phyloP scores from a whole-genome alignment of 805 yeast species.

The Saccharomyces eubayanus region DNA sequence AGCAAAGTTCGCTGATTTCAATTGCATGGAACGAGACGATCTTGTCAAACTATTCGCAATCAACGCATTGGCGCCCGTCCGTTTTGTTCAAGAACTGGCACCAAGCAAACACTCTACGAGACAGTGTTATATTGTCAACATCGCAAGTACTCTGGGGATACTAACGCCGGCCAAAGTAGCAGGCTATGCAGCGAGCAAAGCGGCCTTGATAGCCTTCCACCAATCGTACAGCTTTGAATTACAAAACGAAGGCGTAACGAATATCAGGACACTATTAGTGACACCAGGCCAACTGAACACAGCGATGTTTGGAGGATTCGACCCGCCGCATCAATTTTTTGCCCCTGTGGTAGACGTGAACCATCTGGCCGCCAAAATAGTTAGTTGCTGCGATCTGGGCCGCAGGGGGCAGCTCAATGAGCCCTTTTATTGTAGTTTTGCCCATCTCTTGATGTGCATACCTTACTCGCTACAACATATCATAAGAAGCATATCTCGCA shows the following conservation, averaged over 20 bases:
- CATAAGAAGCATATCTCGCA: conserved; percentile 49
- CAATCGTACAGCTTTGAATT: conserved; percentile 74
- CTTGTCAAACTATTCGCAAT: conserved; percentile 51
- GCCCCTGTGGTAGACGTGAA: conserved; percentile 70
- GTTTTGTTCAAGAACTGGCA: conserved; percentile 56
- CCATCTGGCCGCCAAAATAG: conserved; percentile 48
- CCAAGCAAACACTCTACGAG: conserved; percentile 43
- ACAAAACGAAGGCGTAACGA: conserved; percentile 36
- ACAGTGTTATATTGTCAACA: conserved; percentile 68
- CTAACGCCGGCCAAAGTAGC: conserved; percentile 69
- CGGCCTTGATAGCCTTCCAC: conserved; percentile 75
- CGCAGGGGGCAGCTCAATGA: conserved; percentile 59
- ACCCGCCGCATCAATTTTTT: conserved; percentile 61
- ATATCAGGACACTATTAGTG: conserved; percentile 63
- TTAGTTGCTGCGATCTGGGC: conserved; percentile 50
- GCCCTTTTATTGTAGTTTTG: conserved; percentile 65
- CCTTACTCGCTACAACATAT: conserved; percentile 49
- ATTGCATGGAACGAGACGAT: conserved; percentile 43
- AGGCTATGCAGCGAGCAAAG: conserved; percentile 81
- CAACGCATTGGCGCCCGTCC: conserved; percentile 58
- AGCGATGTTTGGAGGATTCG: conserved; percentile 61
- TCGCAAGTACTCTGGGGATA: conserved; percentile 74
- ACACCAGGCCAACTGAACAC: conserved; percentile 84
- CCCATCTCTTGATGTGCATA: conserved; percentile 58
- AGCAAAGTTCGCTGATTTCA: conserved; percentile 41